Base-by-base conservation (phyloP, 208 protist species). In the Tritrichomonas musculus region DNA sequence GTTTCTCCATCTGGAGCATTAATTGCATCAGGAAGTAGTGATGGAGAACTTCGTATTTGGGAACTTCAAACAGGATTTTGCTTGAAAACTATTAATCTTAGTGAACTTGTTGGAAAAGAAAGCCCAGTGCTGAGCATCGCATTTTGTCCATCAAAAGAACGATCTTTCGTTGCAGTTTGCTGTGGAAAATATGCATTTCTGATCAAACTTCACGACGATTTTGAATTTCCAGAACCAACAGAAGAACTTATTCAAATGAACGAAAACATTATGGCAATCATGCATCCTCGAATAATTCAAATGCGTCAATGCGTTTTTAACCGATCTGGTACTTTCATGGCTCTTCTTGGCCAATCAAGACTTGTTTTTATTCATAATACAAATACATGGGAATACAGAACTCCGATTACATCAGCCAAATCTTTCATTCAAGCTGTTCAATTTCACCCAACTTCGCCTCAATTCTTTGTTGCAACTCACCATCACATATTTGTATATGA, bases 371-470 rank as follows among this genome's bases (percentile, higher is more conserved):
- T 98, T 64, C 97, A 98, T 93, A 96, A 97, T 27, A 93, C 60
- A 97, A 17, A 96, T 94, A 47, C 94, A 72, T 92, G 94, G 65
- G n/a, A 80, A 66, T 94, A 94, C n/a, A 94, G 95, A 49, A 92
- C 82, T 36, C 96, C 96, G 39, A 96, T 96, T 92, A 92, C 92
- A 65, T 96, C 96, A 60, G 49, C 92, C 72, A 94, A 94, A 53
- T 92, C 88, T 14, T 80, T 53, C 27, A 65, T 94, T 44, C 94
- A 96, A 93, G 22, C 33, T 8, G 96, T 96, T 1, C 60, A 95
- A 60, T 99, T 99, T 96, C 98, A 99, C 95, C 98, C 99, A 44
- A 97, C 96, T 33, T 97, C 98, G 96, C 98, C 98, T n/a, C 94
- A 98, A 94, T 98, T 99, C 95, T 99, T 99, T 95, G 96, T 99